Evolutionary conservation across 768 basidiomycete species (phyloP).

Genomic region (Phanerodontia chrysosporium): DNA sequence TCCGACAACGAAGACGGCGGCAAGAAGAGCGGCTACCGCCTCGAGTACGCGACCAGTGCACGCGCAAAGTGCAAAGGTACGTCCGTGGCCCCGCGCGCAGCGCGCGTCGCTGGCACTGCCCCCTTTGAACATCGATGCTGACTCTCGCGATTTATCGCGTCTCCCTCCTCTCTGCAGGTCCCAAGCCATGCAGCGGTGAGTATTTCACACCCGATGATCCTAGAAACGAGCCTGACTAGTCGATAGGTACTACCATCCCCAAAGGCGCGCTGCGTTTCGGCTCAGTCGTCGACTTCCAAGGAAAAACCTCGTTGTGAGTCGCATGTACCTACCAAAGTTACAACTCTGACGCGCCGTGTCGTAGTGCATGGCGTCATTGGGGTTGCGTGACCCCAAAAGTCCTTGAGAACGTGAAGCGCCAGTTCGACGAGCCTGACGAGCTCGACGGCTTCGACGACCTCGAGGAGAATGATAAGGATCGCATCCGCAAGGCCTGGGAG

Average conservation of each 20-base stretch:
- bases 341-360: neutral
- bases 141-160: constrained; percentile 26
- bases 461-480: constrained; percentile 61
- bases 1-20: constrained; percentile 33
- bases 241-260: constrained; percentile 57
- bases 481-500: constrained; percentile 68
- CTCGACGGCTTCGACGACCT: constrained; percentile 86
- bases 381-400: constrained; percentile 75
- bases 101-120: constrained; percentile 11
- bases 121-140: constrained; percentile 9
- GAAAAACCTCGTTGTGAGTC: constrained; percentile 62
- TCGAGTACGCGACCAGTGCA: constrained; percentile 68
- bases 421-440: constrained; percentile 55
- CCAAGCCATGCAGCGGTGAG: constrained; percentile 72
- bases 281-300: constrained; percentile 68
- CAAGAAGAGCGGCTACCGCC: constrained; percentile 65
- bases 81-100: constrained; percentile 27
- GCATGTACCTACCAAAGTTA: neutral
- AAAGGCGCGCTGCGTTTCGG: constrained; percentile 78
- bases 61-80: constrained; percentile 79
- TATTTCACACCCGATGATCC: constrained; percentile 6
- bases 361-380: constrained; percentile 86
- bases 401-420: constrained; percentile 64
- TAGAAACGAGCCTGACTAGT: constrained; percentile 15
- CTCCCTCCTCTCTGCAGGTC: constrained; percentile 42